Base-by-base conservation (phyloP, 768 basidiomycete genomes). In the Mycena belliarum region DNA sequence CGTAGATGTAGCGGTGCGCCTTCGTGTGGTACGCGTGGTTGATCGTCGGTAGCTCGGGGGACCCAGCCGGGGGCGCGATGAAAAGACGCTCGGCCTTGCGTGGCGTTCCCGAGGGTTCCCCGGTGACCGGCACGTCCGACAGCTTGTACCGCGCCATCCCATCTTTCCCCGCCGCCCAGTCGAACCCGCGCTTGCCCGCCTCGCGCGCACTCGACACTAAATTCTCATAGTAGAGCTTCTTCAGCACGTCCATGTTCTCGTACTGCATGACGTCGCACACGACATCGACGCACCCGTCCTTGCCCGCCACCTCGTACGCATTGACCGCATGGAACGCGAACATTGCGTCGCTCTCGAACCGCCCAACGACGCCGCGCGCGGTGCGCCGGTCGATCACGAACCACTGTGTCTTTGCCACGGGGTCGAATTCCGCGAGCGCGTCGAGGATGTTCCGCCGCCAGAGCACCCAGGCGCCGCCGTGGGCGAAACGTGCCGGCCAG, bases 251-350 rank as follows among this genome's bases (percentile, higher is more conserved):
- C 50, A 52, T 0, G 16, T 29, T 43, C 41, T 41, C 28, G 29
- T 32, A 26, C 15, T 43, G 50, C 40, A 32, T 8, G 29, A 52
- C 12, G 23, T 52, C 50, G 50, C 50, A 43, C 21, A 75, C 52
- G 33, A 78, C 64, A 60, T 77, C 74, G 20, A 76, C 69, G 33
- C 73, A 21, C 46, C 76, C 64, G 32, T 66, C 64, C 28, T 69
- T 68, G 4, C 60, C 59, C 21, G 66, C 54, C 42, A 71, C 66
- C 38, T 77, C 76, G 70, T 71, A 78, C 0, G 76, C 72, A n/a
- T 77, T 77, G 57, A 76, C 16, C 25, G 66, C 59, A 52, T 77
- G 76, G 66, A 77, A 77, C 53, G 65, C 69, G 63, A 76, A 77
- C 66, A 76, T 77, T 0, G 75, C 68, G 44, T 69, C 66, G 21